Evolutionary conservation across 495 filamentous ascomycete species (phyloP).

Genomic region (Aspergillus homomorphus): DNA sequence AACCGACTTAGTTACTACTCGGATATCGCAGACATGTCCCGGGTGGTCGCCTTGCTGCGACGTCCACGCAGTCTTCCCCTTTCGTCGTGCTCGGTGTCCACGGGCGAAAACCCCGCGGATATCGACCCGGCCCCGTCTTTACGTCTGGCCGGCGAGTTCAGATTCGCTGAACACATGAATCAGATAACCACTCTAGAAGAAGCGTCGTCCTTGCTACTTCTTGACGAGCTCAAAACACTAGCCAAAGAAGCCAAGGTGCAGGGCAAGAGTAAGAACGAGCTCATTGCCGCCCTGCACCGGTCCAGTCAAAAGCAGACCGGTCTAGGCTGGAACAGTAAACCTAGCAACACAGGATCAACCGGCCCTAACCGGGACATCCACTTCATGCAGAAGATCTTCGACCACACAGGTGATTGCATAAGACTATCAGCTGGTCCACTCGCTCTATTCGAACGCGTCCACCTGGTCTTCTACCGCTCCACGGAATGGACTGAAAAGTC

Average conservation of each 20-base stretch:
- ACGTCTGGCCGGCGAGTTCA: slow-evolving; percentile 52
- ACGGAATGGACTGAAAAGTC: slow-evolving; percentile 98
- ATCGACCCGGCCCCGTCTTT: slow-evolving; percentile 21
- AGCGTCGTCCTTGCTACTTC: slow-evolving; percentile 70
- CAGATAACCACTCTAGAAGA: slow-evolving; percentile 79
- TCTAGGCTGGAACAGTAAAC: slow-evolving; percentile 57
- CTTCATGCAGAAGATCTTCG: slow-evolving; percentile 72
- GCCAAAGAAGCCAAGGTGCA: slow-evolving; percentile 84
- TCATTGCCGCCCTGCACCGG: slow-evolving; percentile 66
- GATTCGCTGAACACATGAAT: slow-evolving; percentile 77
- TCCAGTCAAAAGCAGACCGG: slow-evolving; percentile 71
- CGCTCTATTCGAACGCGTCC: slow-evolving; percentile 87
- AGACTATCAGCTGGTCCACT: slow-evolving; percentile 71
- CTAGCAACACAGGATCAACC: slow-evolving; percentile 50
- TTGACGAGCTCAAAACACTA: slow-evolving; percentile 82
- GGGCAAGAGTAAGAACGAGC: slow-evolving; percentile 84
- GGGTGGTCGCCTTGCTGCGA: slow-evolving; percentile 60
- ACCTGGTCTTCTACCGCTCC: slow-evolving; percentile 92
- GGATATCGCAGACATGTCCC: slow-evolving; percentile 72
- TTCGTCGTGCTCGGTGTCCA: slow-evolving; percentile 18
- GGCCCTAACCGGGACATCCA: slow-evolving; percentile 53
- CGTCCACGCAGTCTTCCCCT: slow-evolving; percentile 37
- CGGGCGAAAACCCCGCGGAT: slow-evolving; percentile 45
- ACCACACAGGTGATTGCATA: slow-evolving; percentile 77
- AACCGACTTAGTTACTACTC: slow-evolving; percentile 71